A percentile compares a stretch with the other conserved stretches of the same genome.
Conservation (phyloP, 768 basidiomycete genomes). For the Hygrophorus russula region DNA sequence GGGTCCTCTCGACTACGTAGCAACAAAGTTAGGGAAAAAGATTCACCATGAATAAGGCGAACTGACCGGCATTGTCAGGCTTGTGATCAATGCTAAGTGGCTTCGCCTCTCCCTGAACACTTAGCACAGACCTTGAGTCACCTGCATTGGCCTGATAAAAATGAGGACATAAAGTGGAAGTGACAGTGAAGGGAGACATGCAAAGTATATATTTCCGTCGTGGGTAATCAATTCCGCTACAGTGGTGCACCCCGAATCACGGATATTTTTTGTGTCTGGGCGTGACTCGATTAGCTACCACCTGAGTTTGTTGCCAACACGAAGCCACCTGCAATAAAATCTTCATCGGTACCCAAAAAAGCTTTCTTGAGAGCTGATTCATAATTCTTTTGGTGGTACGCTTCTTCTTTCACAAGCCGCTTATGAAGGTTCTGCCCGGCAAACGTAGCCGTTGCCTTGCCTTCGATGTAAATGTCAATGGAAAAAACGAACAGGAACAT, state of each 20-base stretch:
- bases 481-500: background rate
- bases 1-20: slow-evolving; percentile 61
- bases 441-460: slow-evolving; percentile 75
- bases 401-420: slow-evolving; percentile 59
- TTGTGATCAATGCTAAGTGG: slow-evolving; percentile 93
- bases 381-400: slow-evolving; percentile 62
- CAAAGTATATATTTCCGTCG: slow-evolving; percentile 70
- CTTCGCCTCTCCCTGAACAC: slow-evolving; percentile 76
- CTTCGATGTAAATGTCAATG: slow-evolving; percentile 26
- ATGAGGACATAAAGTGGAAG: background rate
- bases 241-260: slow-evolving; percentile 95
- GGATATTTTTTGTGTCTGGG: slow-evolving; percentile 72
- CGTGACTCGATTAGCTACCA: slow-evolving; percentile 4
- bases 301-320: background rate
- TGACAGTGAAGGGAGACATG: slow-evolving; percentile 25
- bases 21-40: slow-evolving; percentile 2
- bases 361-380: slow-evolving; percentile 73
- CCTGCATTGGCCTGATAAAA: slow-evolving; percentile 87
- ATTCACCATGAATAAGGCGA: background rate
- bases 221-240: slow-evolving; percentile 77
- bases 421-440: slow-evolving; percentile 79
- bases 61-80: slow-evolving; percentile 73
- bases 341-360: slow-evolving; percentile 92
- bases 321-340: slow-evolving; percentile 67
- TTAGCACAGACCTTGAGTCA: slow-evolving; percentile 87